Percentiles rank a stretch among this genome's conserved stretches.
phyloP scores from a whole-genome alignment of 371 early-diverging fungal genomes.

The Mortierella sp. region DNA sequence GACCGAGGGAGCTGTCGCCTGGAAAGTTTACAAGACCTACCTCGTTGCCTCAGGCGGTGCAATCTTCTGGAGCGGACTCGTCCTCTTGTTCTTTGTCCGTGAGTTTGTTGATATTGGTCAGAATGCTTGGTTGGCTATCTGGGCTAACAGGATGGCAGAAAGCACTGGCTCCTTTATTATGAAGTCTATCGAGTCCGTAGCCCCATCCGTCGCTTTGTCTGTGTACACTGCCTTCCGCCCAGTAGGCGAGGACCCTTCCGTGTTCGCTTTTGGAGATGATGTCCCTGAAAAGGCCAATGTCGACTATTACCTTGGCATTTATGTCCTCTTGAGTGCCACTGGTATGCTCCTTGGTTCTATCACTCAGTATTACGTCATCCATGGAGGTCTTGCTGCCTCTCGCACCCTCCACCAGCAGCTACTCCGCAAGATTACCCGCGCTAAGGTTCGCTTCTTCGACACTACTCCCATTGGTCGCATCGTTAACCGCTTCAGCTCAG shows the following conservation, averaged over 20 bases:
- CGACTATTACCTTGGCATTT: conserved; percentile 59
- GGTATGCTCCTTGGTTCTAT: conserved; percentile 51
- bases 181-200: conserved; percentile 20
- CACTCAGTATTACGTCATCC: conserved; percentile 59
- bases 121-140: conserved; percentile 49
- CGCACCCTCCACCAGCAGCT: conserved; percentile 61
- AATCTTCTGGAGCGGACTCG: conserved; percentile 62
- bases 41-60: conserved; percentile 75
- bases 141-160: conserved; percentile 37
- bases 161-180: conserved; percentile 32
- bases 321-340: conserved; percentile 61
- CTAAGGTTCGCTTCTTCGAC: conserved; percentile 84
- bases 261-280: conserved; percentile 23
- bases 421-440: conserved; percentile 66
- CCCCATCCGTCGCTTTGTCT: conserved; percentile 24
- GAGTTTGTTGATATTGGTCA: conserved; percentile 63
- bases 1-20: conserved; percentile 73
- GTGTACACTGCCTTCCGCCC: conserved; percentile 31
- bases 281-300: conserved; percentile 41
- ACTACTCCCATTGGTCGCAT: conserved; percentile 90
- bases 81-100: conserved; percentile 62
- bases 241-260: neutral
- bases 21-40: conserved; percentile 73
- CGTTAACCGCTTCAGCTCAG: conserved; percentile 83
- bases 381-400: conserved; percentile 60